Evolutionary conservation across 768 basidiomycete genomes (phyloP).

Genomic region (Auriscalpium vulgare): DNA sequence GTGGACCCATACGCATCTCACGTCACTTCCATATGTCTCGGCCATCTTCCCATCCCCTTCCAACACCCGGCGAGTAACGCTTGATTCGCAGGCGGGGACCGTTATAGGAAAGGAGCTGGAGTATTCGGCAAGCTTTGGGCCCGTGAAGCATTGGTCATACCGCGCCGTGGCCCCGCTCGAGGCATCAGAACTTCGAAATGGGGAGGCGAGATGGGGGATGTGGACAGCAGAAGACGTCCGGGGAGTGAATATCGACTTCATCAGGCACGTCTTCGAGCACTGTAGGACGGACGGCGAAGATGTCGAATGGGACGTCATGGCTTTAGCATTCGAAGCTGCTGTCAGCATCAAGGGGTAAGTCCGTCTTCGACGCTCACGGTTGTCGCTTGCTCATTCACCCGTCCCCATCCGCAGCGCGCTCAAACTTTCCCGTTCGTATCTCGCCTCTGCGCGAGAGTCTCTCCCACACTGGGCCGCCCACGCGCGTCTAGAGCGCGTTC

Average conservation of each 20-base stretch:
- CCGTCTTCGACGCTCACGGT: not conserved
- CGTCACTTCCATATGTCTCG: constrained; percentile 35
- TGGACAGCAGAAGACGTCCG: constrained; percentile 44
- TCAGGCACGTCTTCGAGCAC: constrained; percentile 52
- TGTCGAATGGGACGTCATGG: constrained; percentile 54
- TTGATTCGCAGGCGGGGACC: constrained; percentile 59
- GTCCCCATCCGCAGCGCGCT: constrained; percentile 39
- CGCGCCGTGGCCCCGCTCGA: constrained; percentile 52
- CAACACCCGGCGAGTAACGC: constrained; percentile 27
- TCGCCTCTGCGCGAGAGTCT: constrained; percentile 50
- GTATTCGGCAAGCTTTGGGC: constrained; percentile 55
- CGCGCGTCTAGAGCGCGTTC: constrained; percentile 61
- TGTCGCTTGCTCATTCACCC: not conserved
- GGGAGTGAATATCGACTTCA: constrained; percentile 39
- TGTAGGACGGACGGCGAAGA: constrained; percentile 43
- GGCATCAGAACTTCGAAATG: constrained; percentile 22
- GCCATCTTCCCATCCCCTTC: constrained; percentile 42
- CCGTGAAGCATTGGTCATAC: constrained; percentile 58
- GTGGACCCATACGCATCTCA: constrained; percentile 49
- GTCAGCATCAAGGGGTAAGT: constrained; percentile 48
- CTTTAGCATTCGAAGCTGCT: constrained; percentile 62
- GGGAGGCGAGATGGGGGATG: constrained; percentile 31
- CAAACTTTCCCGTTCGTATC: constrained; percentile 57
- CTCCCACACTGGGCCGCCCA: constrained; percentile 67
- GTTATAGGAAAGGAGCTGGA: constrained; percentile 59